A percentile compares a stretch with the other conserved stretches of the same genome.
These are phyloP conservation scores for Aspergillus sclerotialis DNA, from an alignment of 2,329 filamentous ascomycete species.

Conservation along the genomic window DNA sequence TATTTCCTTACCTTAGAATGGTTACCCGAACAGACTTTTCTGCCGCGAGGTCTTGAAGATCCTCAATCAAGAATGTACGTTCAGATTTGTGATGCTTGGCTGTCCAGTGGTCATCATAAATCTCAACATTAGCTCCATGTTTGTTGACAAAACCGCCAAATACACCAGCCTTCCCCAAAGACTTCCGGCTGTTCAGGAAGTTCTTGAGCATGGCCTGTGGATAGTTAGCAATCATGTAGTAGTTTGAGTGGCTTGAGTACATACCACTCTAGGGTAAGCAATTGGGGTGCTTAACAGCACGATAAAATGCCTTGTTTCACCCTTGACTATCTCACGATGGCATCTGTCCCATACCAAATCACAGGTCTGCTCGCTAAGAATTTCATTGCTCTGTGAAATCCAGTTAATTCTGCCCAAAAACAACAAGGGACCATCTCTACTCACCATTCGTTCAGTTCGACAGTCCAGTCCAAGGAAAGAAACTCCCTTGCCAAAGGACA, in stretches of 20 bases:
- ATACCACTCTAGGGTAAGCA: conserved; percentile 70
- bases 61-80: conserved; percentile 76
- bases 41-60: conserved; percentile 85
- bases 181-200: conserved; percentile 77
- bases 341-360: conserved; percentile 80
- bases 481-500: conserved; percentile 71
- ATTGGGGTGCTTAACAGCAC: conserved; percentile 80
- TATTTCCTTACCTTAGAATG: conserved; percentile 60
- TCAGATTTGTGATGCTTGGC: conserved; percentile 91
- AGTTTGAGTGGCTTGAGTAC: conserved; percentile 22
- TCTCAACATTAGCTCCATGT: conserved; percentile 85
- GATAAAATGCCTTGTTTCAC: conserved; percentile 81
- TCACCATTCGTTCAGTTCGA: conserved; percentile 73
- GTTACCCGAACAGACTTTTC: conserved; percentile 89
- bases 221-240: conserved; percentile 29
- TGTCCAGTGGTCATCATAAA: conserved; percentile 96
- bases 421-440: conserved; percentile 2
- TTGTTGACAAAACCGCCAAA: conserved; percentile 76
- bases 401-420: background rate
- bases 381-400: conserved; percentile 56
- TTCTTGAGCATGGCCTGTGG: conserved; percentile 59
- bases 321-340: conserved; percentile 72
- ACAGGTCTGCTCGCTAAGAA: conserved; percentile 74
- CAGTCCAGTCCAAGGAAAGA: conserved; percentile 84
- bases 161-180: conserved; percentile 72